Conservation (phyloP, 805 yeast genomes). For the Metschnikowia peoriensis region DNA sequence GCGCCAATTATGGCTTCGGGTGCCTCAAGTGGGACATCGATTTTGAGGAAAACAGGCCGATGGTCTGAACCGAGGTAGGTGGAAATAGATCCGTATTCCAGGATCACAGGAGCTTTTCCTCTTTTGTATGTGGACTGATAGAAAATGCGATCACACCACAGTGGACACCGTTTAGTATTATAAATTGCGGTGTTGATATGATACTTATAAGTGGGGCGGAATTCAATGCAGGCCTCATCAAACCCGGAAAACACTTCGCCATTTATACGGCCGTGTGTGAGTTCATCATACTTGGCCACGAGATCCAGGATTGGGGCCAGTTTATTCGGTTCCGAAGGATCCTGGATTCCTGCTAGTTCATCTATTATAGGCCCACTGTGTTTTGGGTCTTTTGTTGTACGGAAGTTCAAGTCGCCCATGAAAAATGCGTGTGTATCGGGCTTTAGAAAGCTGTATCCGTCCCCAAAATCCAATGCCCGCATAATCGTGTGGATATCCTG, state of each 20-base stretch:
- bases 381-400: slow-evolving; percentile 42
- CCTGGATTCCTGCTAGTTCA: slow-evolving; percentile 26
- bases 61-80: slow-evolving; percentile 68
- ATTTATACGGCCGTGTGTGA: slow-evolving; percentile 37
- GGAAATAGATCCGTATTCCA: slow-evolving; percentile 49
- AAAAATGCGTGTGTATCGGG: slow-evolving; percentile 61
- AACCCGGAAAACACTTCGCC: slow-evolving; percentile 60
- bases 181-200: slow-evolving; percentile 49
- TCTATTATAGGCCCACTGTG: slow-evolving; percentile 10
- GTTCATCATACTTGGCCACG: slow-evolving; percentile 48
- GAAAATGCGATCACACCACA: slow-evolving; percentile 89
- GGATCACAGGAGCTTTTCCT: slow-evolving; percentile 24
- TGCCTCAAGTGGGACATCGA: slow-evolving; percentile 45
- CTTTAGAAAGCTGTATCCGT: slow-evolving; percentile 52
- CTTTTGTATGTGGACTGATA: slow-evolving; percentile 45
- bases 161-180: slow-evolving; percentile 62
- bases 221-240: slow-evolving; percentile 59
- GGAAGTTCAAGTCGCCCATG: slow-evolving; percentile 84
- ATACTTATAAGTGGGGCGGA: slow-evolving; percentile 82
- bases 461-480: slow-evolving; percentile 55
- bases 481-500: slow-evolving; percentile 49
- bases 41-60: slow-evolving; percentile 63
- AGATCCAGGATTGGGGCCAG: slow-evolving; percentile 18
- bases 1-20: slow-evolving; percentile 26
- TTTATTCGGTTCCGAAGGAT: slow-evolving; percentile 18